Conservation (phyloP, 108 stramenopile genomes). For the Pseudonitzschia pungens region DNA sequence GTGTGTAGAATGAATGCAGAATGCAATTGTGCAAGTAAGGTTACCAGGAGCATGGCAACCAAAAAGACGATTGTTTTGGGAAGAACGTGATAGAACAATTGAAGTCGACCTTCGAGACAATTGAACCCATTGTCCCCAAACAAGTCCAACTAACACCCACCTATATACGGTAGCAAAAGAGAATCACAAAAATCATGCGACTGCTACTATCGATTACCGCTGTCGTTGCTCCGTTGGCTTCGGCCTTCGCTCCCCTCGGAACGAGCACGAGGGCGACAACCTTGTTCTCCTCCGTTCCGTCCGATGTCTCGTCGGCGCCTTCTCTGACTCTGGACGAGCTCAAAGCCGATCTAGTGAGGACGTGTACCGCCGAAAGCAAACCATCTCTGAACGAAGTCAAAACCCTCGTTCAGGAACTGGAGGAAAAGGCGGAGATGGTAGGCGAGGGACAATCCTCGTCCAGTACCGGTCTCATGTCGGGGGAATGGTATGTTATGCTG, state of each 20-base stretch:
- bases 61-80: no score
- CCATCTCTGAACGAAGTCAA: slow-evolving; percentile 34
- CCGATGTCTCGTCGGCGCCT: slow-evolving; percentile 6
- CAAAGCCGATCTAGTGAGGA: slow-evolving; percentile 30
- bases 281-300: slow-evolving; percentile 18
- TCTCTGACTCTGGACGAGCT: slow-evolving; percentile 11
- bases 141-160: not conserved
- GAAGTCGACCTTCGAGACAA: not conserved
- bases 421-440: slow-evolving; percentile 32
- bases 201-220: not conserved
- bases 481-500: slow-evolving; percentile 58
- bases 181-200: not conserved
- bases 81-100: no score
- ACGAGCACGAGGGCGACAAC: not conserved
- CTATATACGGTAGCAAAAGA: no score
- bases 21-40: no score
- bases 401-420: slow-evolving; percentile 28
- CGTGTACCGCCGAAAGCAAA: slow-evolving; percentile 15
- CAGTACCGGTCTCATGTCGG: slow-evolving; percentile 56
- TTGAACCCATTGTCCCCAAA: not conserved
- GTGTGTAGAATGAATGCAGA: not conserved
- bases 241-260: not conserved
- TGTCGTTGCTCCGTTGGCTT: not conserved
- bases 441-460: slow-evolving; percentile 67
- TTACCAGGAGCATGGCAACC: no score